These are phyloP conservation scores for Cutaneotrichosporon mucoides DNA, from an alignment of 1,284 basidiomycete species.

Conservation along the genomic window DNA sequence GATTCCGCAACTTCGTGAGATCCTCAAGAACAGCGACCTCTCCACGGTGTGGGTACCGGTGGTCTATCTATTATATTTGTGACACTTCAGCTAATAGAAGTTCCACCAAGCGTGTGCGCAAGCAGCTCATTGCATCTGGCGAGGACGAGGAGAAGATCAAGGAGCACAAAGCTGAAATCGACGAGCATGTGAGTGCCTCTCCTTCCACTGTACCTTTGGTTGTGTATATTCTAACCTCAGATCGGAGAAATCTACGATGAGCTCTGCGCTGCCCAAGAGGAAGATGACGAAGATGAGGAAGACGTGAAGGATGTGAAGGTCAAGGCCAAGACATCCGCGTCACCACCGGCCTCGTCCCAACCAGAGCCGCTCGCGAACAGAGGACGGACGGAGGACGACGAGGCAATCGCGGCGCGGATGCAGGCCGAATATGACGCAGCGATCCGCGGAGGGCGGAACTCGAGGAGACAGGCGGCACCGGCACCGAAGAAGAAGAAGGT, in stretches of 20 bases:
- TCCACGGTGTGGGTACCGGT: conserved; percentile 29
- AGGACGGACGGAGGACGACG: conserved; percentile 17
- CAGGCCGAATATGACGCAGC: conserved; percentile 32
- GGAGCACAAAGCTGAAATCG: conserved; percentile 39
- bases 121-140: conserved; percentile 38
- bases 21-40: conserved; percentile 35
- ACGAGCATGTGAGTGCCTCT: conserved; percentile 31
- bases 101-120: conserved; percentile 47
- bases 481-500: conserved; percentile 33
- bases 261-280: conserved; percentile 15
- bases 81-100: conserved; percentile 17
- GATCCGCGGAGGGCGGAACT: conserved; percentile 21
- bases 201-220: background rate
- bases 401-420: conserved; percentile 30
- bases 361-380: conserved; percentile 22
- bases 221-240: conserved; percentile 15
- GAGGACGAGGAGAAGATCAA: conserved; percentile 41
- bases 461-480: conserved; percentile 16
- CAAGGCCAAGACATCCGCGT: background rate
- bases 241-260: conserved; percentile 41
- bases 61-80: too few species aligned
- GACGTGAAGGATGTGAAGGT: background rate
- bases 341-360: conserved; percentile 22
- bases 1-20: conserved; percentile 29
- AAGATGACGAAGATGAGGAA: too few species aligned